Evolutionary conservation across 768 basidiomycete genomes (phyloP).

Genomic region (Daedaleopsis sinensis): DNA sequence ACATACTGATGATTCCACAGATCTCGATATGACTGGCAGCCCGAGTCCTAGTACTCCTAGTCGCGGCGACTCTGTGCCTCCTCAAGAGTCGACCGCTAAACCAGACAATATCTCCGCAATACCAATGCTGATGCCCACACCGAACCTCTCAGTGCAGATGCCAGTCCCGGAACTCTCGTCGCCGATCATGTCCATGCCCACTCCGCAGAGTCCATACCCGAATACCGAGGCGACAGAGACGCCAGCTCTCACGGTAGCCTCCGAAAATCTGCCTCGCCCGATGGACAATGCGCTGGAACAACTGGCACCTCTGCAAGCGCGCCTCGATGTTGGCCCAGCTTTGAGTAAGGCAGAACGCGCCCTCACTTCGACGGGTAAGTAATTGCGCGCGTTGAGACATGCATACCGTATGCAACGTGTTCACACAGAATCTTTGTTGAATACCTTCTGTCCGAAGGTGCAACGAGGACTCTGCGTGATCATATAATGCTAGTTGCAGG

Average conservation of each 20-base stretch:
- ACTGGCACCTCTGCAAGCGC: background rate
- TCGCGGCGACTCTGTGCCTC: background rate
- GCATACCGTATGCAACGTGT: background rate
- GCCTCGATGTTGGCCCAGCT: background rate
- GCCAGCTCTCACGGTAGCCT: background rate
- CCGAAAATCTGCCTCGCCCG: background rate
- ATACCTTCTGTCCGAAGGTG: no score
- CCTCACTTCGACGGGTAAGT: background rate
- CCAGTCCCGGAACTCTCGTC: background rate
- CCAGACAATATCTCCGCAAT: background rate
- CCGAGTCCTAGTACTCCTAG: background rate
- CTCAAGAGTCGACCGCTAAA: background rate
- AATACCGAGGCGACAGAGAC: background rate
- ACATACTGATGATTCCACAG: background rate
- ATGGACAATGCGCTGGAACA: constrained; percentile 2
- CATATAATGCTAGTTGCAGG: no score
- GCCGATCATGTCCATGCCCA: background rate
- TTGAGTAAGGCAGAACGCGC: background rate
- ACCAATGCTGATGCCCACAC: background rate
- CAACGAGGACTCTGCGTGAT: no score
- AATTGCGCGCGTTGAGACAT: no score
- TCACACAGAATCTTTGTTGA: background rate
- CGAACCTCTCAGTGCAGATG: background rate
- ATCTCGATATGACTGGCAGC: no score
- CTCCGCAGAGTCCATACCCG: background rate